A percentile compares a stretch with the other conserved stretches of the same genome.
These are phyloP conservation scores for Tulasnella sp. DNA, from an alignment of 768 basidiomycete species.

Conservation along the genomic window DNA sequence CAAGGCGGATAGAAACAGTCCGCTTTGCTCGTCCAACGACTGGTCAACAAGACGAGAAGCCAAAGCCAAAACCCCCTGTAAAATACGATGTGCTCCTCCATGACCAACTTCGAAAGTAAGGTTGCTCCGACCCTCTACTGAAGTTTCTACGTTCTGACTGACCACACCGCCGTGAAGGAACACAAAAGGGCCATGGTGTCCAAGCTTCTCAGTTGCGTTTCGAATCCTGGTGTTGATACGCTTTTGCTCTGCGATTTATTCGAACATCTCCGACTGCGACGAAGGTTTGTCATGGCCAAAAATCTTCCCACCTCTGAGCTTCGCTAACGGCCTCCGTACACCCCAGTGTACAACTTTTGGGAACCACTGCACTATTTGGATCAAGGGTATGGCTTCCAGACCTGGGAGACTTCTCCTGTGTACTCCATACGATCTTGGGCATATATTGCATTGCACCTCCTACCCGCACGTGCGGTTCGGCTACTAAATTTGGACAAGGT, in stretches of 20 bases:
- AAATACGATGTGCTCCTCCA: constrained; percentile 48
- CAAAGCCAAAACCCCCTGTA: neutral
- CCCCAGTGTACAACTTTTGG: constrained; percentile 97
- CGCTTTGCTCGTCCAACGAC: constrained; percentile 15
- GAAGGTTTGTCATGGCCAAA: constrained; percentile 61
- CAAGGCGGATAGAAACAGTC: constrained; percentile 13
- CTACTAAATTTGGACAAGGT: constrained; percentile 56
- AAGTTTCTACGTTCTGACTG: constrained; percentile 24
- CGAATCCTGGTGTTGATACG: constrained; percentile 78
- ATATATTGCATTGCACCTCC: constrained; percentile 78
- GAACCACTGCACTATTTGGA: constrained; percentile 93
- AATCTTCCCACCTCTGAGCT: neutral
- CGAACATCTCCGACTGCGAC: constrained; percentile 92
- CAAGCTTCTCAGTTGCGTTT: constrained; percentile 77
- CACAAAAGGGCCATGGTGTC: constrained; percentile 61
- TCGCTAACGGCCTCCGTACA: constrained; percentile 13
- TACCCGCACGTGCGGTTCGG: constrained; percentile 51
- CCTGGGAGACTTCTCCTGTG: constrained; percentile 91
- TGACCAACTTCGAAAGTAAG: constrained; percentile 70
- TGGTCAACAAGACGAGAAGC: neutral
- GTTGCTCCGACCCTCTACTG: constrained; percentile 15
- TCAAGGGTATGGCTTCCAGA: constrained; percentile 87
- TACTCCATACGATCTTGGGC: constrained; percentile 95
- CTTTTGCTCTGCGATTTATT: constrained; percentile 86
- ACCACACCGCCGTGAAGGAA: constrained; percentile 37